Conservation (phyloP, 176 grass and related monocot genomes). For the Oryza australiensis region DNA sequence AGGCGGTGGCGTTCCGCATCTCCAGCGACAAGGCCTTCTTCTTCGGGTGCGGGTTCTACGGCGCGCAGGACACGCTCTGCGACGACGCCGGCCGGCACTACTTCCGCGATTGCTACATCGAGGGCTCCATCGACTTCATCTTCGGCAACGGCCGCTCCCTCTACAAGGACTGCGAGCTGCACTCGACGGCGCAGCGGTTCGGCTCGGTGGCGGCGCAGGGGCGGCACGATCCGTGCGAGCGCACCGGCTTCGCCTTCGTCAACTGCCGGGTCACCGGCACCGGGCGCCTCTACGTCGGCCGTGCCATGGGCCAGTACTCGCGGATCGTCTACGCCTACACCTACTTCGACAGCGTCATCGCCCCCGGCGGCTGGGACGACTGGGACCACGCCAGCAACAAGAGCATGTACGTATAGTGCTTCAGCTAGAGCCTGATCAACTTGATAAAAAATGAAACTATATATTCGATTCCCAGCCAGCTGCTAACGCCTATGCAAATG, state of each 20-base stretch:
- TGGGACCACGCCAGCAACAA: conserved; percentile 97
- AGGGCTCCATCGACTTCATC: conserved; percentile 98
- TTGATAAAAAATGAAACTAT: neutral
- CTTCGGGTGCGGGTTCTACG: conserved; percentile 92
- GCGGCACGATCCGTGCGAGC: conserved; percentile 73
- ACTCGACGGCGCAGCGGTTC: conserved; percentile 69
- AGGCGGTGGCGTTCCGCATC: conserved; percentile 93
- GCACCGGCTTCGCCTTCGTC: conserved; percentile 89
- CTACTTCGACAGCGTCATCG: conserved; percentile 89
- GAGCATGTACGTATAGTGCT: conserved; percentile 77
- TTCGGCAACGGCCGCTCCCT: conserved; percentile 97
- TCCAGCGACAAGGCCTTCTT: conserved; percentile 97
- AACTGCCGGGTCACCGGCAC: conserved; percentile 86
- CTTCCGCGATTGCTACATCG: conserved; percentile 92
- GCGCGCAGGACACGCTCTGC: conserved; percentile 97
- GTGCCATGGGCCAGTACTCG: conserved; percentile 98
- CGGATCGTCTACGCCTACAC: conserved; percentile 95
- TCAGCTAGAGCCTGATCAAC: neutral
- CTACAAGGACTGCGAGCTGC: conserved; percentile 92
- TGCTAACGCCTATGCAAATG: neutral
- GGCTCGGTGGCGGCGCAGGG: conserved; percentile 82
- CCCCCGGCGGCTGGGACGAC: conserved; percentile 91
- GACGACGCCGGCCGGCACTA: conserved; percentile 91
- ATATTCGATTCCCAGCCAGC: neutral
- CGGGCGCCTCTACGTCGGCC: conserved; percentile 74